Evolutionary conservation across 2,329 filamentous ascomycete species (phyloP), one percentile per base, ranked within the genome.

Genomic region (Neonectria magnoliae): DNA sequence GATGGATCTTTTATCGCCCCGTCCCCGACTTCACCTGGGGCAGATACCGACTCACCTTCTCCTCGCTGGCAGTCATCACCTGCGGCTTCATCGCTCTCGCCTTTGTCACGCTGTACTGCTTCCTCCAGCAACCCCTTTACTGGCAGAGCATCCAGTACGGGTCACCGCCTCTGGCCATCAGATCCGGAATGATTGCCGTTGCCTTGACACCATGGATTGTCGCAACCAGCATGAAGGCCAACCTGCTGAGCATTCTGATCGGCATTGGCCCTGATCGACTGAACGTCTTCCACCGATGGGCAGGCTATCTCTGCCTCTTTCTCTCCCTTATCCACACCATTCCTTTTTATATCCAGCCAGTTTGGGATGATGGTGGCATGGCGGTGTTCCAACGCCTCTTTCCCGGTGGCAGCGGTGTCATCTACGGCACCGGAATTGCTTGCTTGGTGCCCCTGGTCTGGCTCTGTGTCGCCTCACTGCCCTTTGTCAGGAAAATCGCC

Each of bases 171-270:
- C 78, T 98, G 60, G 93, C 94, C 10, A 89, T 98, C 65, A 88
- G 95, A 68, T 85, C 94, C 8, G 95, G 95, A 52, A 98, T 98
- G 95, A 88, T 98, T 61, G 90, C 94, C 13, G 91, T 98, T 14
- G 93, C 95, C 13, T 88, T 97, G 85, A 91, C 96, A 50, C 95
- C 95, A 1, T 98, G 94, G 94, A 95, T 98, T 68, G 83, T 97
- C 55, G 93, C 91, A 18, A 89, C 96, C 11, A 93, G 92, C 76
- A 97, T 93, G 85, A 98, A 98, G 79, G 91, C 93, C 16, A 98
- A 98, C 75, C 76, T 97, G 33, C 86, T 98, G 60, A 91, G 92
- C 1, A 80, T 94, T 60, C 80, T 98, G 62, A 97, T 94, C 5
- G 95, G 95, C 14, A 95, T 98, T 69, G 93, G 94, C 3, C 94